Evolutionary conservation across 176 grass and related monocot genomes (phyloP).

Genomic region (Rhynchospora pubera): DNA sequence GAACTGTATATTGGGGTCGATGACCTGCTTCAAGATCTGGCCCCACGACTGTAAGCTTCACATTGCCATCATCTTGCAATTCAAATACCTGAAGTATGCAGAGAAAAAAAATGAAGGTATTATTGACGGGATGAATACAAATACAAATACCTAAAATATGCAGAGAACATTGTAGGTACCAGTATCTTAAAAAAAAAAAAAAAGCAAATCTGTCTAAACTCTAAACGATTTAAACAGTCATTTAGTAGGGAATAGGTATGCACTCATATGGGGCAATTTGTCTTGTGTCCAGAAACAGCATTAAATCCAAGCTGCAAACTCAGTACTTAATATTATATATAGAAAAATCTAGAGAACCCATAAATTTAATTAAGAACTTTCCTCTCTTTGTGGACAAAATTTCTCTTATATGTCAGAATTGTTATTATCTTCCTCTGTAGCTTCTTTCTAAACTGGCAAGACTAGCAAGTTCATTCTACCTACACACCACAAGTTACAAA

Average conservation of each 20-base stretch:
- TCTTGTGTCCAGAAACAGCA: neutral
- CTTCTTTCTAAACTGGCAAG: neutral
- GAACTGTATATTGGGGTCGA: slow-evolving; percentile 58
- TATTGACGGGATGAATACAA: slow-evolving; percentile 1
- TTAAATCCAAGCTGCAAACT: neutral
- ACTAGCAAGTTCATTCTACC: neutral
- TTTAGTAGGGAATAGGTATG: neutral
- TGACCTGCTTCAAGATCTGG: slow-evolving; percentile 49
- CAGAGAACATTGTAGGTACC: neutral
- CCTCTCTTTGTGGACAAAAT: neutral
- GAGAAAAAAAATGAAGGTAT: slow-evolving; percentile 4
- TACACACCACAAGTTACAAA: neutral
- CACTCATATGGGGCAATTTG: neutral
- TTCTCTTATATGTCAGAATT: neutral
- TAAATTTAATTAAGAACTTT: neutral
- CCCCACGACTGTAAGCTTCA: slow-evolving; percentile 65
- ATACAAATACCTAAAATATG: slow-evolving; percentile 56
- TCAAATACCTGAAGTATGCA: slow-evolving; percentile 55
- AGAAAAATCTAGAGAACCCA: neutral
- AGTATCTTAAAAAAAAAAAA: neutral
- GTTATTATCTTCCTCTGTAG: neutral
- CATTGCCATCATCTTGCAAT: slow-evolving; percentile 48
- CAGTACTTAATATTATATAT: neutral
- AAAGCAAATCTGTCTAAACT: too few species aligned
- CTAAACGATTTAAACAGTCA: neutral